Evolutionary conservation across 2,329 filamentous ascomycete genomes (phyloP).

Genomic region (Penicillium glabrum): DNA sequence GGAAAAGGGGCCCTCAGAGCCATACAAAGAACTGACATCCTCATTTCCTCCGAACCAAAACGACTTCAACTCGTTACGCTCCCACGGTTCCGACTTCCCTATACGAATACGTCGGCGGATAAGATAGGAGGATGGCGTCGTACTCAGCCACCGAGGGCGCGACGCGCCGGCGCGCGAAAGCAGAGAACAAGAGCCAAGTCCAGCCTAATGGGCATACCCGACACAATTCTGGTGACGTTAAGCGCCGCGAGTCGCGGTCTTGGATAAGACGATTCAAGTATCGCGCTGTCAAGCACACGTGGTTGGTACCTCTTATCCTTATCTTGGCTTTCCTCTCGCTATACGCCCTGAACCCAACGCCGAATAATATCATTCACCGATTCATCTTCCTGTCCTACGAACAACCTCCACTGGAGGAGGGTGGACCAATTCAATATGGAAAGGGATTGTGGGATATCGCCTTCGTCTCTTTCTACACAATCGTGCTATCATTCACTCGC

Average conservation of each 20-base stretch:
- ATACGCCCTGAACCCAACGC: constrained; percentile 71
- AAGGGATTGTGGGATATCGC: constrained; percentile 82
- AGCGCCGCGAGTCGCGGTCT: not conserved
- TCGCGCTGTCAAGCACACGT: constrained; percentile 34
- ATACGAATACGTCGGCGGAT: not conserved
- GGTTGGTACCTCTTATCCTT: constrained; percentile 67
- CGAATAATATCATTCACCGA: constrained; percentile 71
- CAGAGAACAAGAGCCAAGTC: not conserved
- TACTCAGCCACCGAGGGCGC: not conserved
- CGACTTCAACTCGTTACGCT: not conserved
- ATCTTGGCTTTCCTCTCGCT: constrained; percentile 60
- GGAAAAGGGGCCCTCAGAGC: not conserved
- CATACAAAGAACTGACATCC: not conserved
- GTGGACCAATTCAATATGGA: constrained; percentile 65
- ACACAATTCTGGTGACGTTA: not conserved
- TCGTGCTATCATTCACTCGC: constrained; percentile 84
- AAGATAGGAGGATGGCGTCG: not conserved
- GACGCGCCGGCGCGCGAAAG: not conserved
- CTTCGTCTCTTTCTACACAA: constrained; percentile 81
- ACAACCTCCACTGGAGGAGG: constrained; percentile 50
- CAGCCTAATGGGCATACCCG: not conserved
- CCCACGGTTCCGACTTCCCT: not conserved
- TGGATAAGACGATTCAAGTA: not conserved
- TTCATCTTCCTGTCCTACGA: constrained; percentile 88
- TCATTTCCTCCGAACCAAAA: not conserved